Evolutionary conservation across 495 filamentous ascomycete genomes (phyloP), one percentile per base, ranked within the genome.

Genomic region (Aspergillus kassunensis): DNA sequence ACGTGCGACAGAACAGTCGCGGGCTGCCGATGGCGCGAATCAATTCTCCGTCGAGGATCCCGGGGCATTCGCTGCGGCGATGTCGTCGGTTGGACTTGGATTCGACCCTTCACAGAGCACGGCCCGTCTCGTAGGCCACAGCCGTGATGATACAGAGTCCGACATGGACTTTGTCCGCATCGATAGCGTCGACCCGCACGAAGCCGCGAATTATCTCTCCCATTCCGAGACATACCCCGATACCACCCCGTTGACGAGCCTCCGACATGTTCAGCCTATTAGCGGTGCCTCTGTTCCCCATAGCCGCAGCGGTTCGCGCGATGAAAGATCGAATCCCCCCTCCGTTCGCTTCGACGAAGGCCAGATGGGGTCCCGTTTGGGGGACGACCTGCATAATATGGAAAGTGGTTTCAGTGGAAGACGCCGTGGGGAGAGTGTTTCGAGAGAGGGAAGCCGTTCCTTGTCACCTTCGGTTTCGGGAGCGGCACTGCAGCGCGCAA

Each of bases 401-500:
- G 86, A 88, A 65, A 70, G 66, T 51, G 79, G 81, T 1, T 55
- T 73, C 34, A 63, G 66, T 54, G 65, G 70, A 45, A 58, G 69
- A 49, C 62, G 51, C 56, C 82, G 57, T 63, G 73, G 56, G 58
- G 76, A 63, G 43, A 83, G 65, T 62, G 82, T 77, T 65, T 69
- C 72, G 66, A 58, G 75, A 59, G 53, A 75, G 56, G 54, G 77
- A 63, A 69, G 74, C 65, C 70, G 87, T 63, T 76, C 84, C 63
- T 43, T 83, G 61, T 96, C 91, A 4, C 76, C 83, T 4, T 83
- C 83, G n/a, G 64, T 80, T 8, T 80, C 82, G 10, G 77, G 76
- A 43, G 80, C 85, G 35, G 84, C 90, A 30, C 66, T 95, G 47
- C 78, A 80, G 18, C 76, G 89, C 57, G 89, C 93, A 48, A 88